phyloP scores from a whole-genome alignment of 257 asterid genomes.

The Gentiana straminea region DNA sequence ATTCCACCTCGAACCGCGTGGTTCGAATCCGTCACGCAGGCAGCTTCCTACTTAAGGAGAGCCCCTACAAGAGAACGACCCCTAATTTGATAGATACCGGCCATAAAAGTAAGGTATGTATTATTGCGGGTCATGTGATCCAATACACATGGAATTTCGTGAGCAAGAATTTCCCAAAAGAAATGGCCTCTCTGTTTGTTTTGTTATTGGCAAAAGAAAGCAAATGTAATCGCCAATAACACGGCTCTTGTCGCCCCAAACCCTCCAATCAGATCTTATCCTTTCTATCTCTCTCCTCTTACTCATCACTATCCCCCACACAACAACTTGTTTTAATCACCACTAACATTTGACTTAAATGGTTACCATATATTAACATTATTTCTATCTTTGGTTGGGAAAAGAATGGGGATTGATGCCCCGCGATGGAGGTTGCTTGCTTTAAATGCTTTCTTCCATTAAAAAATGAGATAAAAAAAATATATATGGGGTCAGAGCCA shows the following conservation, averaged over 20 bases:
- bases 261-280: constrained; percentile 12
- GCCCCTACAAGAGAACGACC: too few relatives aligned
- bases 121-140: too few relatives aligned
- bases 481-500: constrained; percentile 13
- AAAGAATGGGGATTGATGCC: background rate
- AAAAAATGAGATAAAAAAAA: background rate
- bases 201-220: background rate
- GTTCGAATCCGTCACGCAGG: too few relatives aligned
- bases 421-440: background rate
- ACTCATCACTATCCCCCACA: background rate
- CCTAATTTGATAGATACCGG: too few relatives aligned
- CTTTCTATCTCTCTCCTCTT: constrained; percentile 2
- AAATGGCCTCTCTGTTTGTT: too few relatives aligned
- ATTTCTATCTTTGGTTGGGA: background rate
- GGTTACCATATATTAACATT: constrained; percentile 5
- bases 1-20: too few relatives aligned
- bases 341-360: background rate
- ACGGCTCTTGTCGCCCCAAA: constrained; percentile 40
- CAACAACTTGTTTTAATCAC: background rate
- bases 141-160: too few relatives aligned
- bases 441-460: background rate
- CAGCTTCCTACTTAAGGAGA: too few relatives aligned
- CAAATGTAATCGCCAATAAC: constrained; percentile 30
- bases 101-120: too few relatives aligned
- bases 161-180: too few relatives aligned